Evolutionary conservation across 2,329 filamentous ascomycete genomes (phyloP).

Genomic region (Chaetothyriales sp.): DNA sequence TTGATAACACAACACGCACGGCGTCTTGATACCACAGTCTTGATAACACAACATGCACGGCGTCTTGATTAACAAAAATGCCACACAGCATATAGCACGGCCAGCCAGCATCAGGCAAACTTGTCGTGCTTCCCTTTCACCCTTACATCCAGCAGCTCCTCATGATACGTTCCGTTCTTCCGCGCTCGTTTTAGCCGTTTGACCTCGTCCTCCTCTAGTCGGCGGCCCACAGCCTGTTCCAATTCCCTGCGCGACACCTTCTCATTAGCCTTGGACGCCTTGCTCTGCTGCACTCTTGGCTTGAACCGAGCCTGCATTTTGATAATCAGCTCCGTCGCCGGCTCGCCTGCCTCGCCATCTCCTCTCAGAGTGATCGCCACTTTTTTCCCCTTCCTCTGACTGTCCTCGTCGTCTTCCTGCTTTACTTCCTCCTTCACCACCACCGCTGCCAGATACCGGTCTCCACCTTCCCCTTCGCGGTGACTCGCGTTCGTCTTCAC

Average conservation of each 20-base stretch:
- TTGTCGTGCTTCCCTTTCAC: constrained; percentile 92
- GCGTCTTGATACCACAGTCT: no score
- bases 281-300: constrained; percentile 61
- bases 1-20: background rate
- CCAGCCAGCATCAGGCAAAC: constrained; percentile 33
- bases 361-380: constrained; percentile 15
- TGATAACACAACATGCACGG: background rate
- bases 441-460: constrained; percentile 3
- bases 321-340: constrained; percentile 35
- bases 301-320: constrained; percentile 95
- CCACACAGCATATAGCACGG: no score
- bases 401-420: constrained; percentile 1
- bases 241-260: constrained; percentile 79
- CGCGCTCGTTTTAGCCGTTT: constrained; percentile 67
- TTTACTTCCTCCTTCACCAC: constrained; percentile 1
- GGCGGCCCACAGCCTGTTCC: constrained; percentile 64
- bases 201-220: constrained; percentile 74
- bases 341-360: constrained; percentile 9
- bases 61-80: background rate
- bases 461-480: background rate
- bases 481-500: background rate
- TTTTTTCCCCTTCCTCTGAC: constrained; percentile 3
- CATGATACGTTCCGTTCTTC: constrained; percentile 79
- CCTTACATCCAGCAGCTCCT: constrained; percentile 71
- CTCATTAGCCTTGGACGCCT: constrained; percentile 69